Base-by-base conservation (phyloP, 208 protist genomes). In the Leishmania braziliensis region DNA sequence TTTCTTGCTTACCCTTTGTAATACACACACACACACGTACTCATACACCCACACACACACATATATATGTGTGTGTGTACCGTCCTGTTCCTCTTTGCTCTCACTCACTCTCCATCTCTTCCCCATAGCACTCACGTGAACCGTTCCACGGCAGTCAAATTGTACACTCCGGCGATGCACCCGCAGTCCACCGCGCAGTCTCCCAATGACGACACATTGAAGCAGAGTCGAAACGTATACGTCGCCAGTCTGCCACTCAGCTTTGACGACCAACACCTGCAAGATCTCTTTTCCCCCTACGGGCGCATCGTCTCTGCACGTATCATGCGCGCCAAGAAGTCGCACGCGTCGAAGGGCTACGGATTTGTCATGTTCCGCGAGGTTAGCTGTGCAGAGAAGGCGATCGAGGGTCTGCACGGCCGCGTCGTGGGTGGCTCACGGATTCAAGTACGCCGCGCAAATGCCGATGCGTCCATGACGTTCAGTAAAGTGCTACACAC, bases 341-440 rank as follows among this genome's bases (percentile, higher is more conserved):
- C 88, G 18, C 88, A 86, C 10, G 77, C 80, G 12, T 94, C 89
- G 33, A 94, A 92, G 62, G 93, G 91, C 1, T 95, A 96, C 78
- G 93, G 93, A 46, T 96, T 96, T 78, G 90, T 96, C 63, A 84
- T 94, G 62, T 95, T 89, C 78, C 89, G 88, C 75, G 75, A 91
- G 58, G 39, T 71, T 16, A 60, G 39, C 29, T 81, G 80, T 26
- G 93, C 93, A 1, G 86, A 84, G 78, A 74, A 85, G 51, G 90
- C 93, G 9, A 86, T 94, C 58, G 23, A 74, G 33, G 81, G 53
- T 2, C 81, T 95, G 29, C 74, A 91, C 33, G 91, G 93, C 36
- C 63, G 80, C 70, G 62, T 86, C 0, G 70, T 96, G 48, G 84
- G 80, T 58, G 88, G 89, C 43, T 86, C 77, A 43, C 69, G 80